A percentile compares a stretch with the other conserved stretches of the same genome.
These are phyloP conservation scores for Trametopsis cervina DNA, from an alignment of 768 basidiomycete species.

Conservation along the genomic window DNA sequence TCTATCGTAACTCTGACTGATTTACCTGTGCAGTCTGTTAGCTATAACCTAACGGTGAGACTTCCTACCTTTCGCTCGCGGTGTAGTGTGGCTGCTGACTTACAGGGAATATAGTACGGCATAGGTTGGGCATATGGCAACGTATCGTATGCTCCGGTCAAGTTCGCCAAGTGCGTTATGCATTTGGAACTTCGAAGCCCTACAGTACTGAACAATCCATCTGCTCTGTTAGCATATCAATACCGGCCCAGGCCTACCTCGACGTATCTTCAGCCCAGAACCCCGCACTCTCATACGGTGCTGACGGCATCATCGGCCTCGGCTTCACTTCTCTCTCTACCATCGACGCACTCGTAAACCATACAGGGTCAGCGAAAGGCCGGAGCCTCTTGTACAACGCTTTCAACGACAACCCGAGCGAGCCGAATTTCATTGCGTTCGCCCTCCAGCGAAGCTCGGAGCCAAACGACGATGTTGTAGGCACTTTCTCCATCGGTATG, in stretches of 20 bases:
- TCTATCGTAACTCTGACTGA: neutral
- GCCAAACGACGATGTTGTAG: slow-evolving; percentile 46
- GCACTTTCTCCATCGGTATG: slow-evolving; percentile 67
- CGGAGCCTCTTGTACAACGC: slow-evolving; percentile 70
- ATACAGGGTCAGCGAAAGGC: slow-evolving; percentile 51
- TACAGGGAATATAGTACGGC: slow-evolving; percentile 73
- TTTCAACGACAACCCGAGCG: slow-evolving; percentile 57
- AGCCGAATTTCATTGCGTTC: slow-evolving; percentile 80
- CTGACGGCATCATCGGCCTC: slow-evolving; percentile 65
- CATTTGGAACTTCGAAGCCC: neutral
- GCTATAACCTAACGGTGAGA: slow-evolving; percentile 59
- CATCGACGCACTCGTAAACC: slow-evolving; percentile 56
- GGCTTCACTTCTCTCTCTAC: slow-evolving; percentile 74
- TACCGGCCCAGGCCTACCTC: slow-evolving; percentile 66
- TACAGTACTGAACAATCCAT: neutral
- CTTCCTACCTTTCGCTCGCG: neutral
- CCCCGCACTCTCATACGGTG: slow-evolving; percentile 66
- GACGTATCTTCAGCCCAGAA: slow-evolving; percentile 60
- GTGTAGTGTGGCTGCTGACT: neutral
- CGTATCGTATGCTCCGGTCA: slow-evolving; percentile 52
- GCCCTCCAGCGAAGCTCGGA: slow-evolving; percentile 58
- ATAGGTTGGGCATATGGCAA: slow-evolving; percentile 72
- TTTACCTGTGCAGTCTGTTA: slow-evolving; percentile 15
- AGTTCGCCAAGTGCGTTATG: slow-evolving; percentile 60
- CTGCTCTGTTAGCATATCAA: slow-evolving; percentile 39